These are phyloP conservation scores for Colletotrichum sansevieriae DNA, from an alignment of 2,329 filamentous ascomycete genomes.

Conservation along the genomic window DNA sequence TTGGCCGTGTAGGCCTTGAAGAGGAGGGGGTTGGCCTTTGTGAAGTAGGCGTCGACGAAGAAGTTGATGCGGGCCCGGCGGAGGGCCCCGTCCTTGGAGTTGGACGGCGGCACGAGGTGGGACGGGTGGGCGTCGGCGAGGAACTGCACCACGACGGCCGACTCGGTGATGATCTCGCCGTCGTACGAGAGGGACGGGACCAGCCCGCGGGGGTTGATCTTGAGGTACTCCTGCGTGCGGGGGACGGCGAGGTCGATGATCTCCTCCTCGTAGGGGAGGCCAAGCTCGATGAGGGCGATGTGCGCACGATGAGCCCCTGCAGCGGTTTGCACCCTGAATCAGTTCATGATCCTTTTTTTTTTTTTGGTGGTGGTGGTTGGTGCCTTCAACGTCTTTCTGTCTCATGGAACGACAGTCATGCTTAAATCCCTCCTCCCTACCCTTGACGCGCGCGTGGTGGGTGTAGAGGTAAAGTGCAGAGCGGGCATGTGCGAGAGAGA, in stretches of 20 bases:
- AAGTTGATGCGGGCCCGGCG: constrained; percentile 75
- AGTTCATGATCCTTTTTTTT: background rate
- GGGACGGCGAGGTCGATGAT: constrained; percentile 79
- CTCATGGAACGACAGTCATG: background rate
- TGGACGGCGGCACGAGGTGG: constrained; percentile 71
- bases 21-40: constrained; percentile 67
- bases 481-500: background rate
- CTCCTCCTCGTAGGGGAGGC: constrained; percentile 76
- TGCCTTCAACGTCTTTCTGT: background rate
- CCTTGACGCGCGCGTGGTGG: background rate
- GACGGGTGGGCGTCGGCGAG: constrained; percentile 77
- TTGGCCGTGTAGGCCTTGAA: constrained; percentile 62
- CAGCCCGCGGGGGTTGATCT: constrained; percentile 83
- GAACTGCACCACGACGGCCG: constrained; percentile 79
- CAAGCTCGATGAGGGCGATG: constrained; percentile 76
- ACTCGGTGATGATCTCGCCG: constrained; percentile 78
- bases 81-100: constrained; percentile 67
- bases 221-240: constrained; percentile 79
- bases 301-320: constrained; percentile 79
- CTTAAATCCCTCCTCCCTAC: background rate
- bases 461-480: background rate
- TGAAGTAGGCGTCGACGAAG: constrained; percentile 78
- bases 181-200: constrained; percentile 79
- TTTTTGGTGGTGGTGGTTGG: background rate
- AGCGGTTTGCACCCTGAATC: constrained; percentile 8